Evolutionary conservation across 345 rosid genomes (phyloP), one percentile per base, ranked within the genome.

Genomic region (Eucalyptus curtisii): DNA sequence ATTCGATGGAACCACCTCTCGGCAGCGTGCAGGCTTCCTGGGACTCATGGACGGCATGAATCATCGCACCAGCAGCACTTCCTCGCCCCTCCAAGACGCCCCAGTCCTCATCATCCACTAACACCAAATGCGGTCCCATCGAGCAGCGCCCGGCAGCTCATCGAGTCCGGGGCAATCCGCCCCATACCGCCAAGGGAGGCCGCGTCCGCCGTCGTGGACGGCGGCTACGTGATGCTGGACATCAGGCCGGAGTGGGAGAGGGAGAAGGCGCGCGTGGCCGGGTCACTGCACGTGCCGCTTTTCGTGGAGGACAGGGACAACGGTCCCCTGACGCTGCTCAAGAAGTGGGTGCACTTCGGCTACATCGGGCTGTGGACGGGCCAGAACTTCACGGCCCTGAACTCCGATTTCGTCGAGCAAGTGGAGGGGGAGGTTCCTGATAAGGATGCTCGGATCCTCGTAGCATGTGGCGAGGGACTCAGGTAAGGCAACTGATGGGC

Each of bases 291-390:
- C 86, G 99, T 94, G 90, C 99, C 99, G 19, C 91, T 97, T 31
- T 96, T 95, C 82, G 92, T 97, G 42, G 93, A 92, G 90, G 99
- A 97, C 91, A 13, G 86, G 88, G 99, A 96, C 85, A 94, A 90
- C 15, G 90, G 96, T 76, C 96, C 93, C 37, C 33, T 97, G 40
- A 96, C 99, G 64, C 93, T 97, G 81, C 49, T 97, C 90, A 97
- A 96, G 93, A 96, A 96, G 89, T 97, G 99, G 99, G 96, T 97
- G 64, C 99, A 96, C 91, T 94, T 97, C 68, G 99, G 99, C 8
- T 96, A 96, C 92, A 93, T 97, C 88, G 99, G 99, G 59, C 89
- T 96, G 71, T 96, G 99, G 99, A 97, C 98, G 33, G 99, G 99
- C 61, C 99, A 96, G 92, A 91, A 92, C 88, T 96, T 96, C 89